phyloP scores from a whole-genome alignment of 331 rosid genomes.

The Malus hybrid region DNA sequence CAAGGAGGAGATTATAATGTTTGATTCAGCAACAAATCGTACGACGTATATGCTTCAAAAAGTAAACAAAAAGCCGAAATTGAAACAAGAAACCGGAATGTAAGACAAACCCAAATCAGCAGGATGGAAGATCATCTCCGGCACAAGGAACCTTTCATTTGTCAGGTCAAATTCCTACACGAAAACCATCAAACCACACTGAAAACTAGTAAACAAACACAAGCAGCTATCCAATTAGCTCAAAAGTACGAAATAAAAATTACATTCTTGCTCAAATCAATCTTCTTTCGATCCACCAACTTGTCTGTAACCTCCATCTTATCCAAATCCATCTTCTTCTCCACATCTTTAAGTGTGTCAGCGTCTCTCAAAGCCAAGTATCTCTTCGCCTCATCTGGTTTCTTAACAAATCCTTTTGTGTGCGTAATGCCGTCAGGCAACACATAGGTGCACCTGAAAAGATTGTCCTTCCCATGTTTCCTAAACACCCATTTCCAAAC shows the following conservation, averaged over 20 bases:
- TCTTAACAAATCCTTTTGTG: conserved; percentile 71
- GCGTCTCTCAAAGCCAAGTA: conserved; percentile 40
- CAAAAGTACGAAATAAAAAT: not conserved
- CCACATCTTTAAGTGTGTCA: conserved; percentile 17
- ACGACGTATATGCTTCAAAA: not conserved
- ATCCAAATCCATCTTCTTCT: conserved; percentile 17
- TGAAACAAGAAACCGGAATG: not conserved
- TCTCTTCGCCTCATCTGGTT: conserved; percentile 57
- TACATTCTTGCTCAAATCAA: conserved; percentile 79
- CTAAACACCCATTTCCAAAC: conserved; percentile 7
- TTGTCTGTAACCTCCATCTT: conserved; percentile 24
- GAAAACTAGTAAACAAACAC: not conserved
- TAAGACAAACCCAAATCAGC: conserved; percentile 74
- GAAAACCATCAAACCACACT: conserved; percentile 4
- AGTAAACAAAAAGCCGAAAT: not conserved
- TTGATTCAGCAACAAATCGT: not conserved
- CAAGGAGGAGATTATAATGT: not conserved
- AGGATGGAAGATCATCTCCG: conserved; percentile 95
- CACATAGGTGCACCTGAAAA: conserved; percentile 70
- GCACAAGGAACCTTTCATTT: conserved; percentile 91
- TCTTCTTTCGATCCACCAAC: conserved; percentile 41
- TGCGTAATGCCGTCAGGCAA: conserved; percentile 77
- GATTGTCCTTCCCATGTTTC: conserved; percentile 58
- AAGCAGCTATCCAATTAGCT: not conserved
- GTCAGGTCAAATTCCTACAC: conserved; percentile 86